Percentiles rank a stretch among this genome's conserved stretches.
Evolutionary conservation across 306 rosid species (phyloP).

Genomic region (Neltuma alba): DNA sequence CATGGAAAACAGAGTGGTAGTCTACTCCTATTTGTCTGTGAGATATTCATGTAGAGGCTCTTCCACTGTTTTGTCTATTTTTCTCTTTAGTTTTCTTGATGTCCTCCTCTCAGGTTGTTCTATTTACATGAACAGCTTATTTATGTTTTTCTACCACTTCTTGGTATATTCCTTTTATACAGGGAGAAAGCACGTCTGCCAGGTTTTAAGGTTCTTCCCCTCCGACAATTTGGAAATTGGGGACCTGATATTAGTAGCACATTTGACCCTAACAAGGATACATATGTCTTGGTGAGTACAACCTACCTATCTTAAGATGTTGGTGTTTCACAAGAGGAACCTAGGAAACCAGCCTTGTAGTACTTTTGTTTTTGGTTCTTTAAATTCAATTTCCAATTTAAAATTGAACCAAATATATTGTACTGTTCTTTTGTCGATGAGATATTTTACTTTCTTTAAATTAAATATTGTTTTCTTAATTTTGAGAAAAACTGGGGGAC

Average conservation of each 20-base stretch:
- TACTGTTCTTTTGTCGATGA: too few relatives aligned
- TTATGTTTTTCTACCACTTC: constrained; percentile 31
- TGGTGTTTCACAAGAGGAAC: not conserved
- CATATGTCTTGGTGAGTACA: constrained; percentile 76
- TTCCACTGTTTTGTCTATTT: constrained; percentile 7
- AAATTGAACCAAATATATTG: not conserved
- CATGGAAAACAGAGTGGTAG: not conserved
- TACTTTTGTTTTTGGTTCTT: not conserved
- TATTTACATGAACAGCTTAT: constrained; percentile 10
- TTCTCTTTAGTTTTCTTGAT: constrained; percentile 23
- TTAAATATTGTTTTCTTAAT: too few relatives aligned
- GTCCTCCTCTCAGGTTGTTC: not conserved
- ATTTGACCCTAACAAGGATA: constrained; percentile 76
- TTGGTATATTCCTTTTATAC: constrained; percentile 41
- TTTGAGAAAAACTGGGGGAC: too few relatives aligned
- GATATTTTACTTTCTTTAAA: too few relatives aligned
- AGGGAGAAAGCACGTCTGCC: constrained; percentile 87
- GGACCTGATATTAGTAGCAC: constrained; percentile 78
- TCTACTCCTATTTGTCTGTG: constrained; percentile 10
- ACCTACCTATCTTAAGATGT: constrained; percentile 5
- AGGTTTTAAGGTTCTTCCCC: constrained; percentile 86
- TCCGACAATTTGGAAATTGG: constrained; percentile 88
- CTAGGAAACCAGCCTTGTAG: constrained; percentile 1
- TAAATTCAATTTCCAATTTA: not conserved
- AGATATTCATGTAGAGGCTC: constrained; percentile 27